Percentiles rank a stretch among this genome's conserved stretches.
Evolutionary conservation across 805 yeast genomes (phyloP).

Genomic region (Candida oleophila): DNA sequence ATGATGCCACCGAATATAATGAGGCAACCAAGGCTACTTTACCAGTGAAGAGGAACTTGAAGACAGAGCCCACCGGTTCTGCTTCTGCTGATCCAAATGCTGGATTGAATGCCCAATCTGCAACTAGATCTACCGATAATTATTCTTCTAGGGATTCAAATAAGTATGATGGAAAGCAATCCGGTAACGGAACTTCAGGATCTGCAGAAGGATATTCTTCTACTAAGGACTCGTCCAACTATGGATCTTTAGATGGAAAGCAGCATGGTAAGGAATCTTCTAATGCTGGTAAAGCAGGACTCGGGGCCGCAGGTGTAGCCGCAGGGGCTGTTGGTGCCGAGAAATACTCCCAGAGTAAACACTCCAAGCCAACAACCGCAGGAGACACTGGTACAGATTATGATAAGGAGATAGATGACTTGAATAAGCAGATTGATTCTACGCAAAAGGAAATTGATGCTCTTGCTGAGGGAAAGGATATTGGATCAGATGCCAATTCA

Average conservation of each 20-base stretch:
- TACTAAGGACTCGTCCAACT: background rate
- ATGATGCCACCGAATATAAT: slow-evolving; percentile 9
- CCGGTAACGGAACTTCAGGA: background rate
- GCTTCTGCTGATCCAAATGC: background rate
- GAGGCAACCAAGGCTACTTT: slow-evolving; percentile 26
- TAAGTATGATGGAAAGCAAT: too few relatives aligned
- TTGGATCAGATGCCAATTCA: background rate
- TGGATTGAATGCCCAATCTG: background rate
- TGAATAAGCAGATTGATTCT: slow-evolving; percentile 22
- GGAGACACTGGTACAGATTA: slow-evolving; percentile 12
- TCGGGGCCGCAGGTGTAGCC: background rate
- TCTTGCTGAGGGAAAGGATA: slow-evolving; percentile 5
- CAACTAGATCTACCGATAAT: background rate
- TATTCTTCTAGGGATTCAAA: background rate
- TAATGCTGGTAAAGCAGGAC: background rate
- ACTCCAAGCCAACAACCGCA: background rate
- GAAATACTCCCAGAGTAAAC: background rate
- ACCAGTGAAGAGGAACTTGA: slow-evolving; percentile 15
- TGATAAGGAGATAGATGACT: slow-evolving; percentile 20
- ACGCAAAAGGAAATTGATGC: slow-evolving; percentile 25
- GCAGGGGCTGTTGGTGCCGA: background rate
- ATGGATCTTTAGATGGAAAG: background rate
- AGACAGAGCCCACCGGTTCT: slow-evolving; percentile 17
- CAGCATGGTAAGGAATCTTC: background rate
- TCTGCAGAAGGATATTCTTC: background rate